A percentile compares a stretch with the other conserved stretches of the same genome.
Conservation (phyloP, 495 filamentous ascomycete species). For the Penicillium daleae region DNA sequence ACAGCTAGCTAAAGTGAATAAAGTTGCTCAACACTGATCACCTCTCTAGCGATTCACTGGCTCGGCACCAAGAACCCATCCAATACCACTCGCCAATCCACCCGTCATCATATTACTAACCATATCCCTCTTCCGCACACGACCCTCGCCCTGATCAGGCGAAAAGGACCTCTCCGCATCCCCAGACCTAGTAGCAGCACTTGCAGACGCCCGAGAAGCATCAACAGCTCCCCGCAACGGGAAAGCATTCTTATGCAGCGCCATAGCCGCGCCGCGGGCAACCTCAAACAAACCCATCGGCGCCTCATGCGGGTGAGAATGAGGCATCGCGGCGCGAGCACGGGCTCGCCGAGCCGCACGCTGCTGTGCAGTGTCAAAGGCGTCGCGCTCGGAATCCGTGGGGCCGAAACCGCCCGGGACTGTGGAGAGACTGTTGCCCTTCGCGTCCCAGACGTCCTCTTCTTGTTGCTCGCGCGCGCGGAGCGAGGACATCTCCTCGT, state of each 20-base stretch:
- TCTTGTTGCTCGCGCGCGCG: constrained; percentile 72
- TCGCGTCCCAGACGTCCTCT: constrained; percentile 72
- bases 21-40: not conserved
- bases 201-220: constrained; percentile 18
- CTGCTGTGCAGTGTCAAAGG: constrained; percentile 47
- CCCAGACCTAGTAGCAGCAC: constrained; percentile 27
- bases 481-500: constrained; percentile 77
- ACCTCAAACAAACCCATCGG: constrained; percentile 96
- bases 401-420: constrained; percentile 70
- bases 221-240: constrained; percentile 46
- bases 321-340: constrained; percentile 38
- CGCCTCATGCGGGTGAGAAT: constrained; percentile 64
- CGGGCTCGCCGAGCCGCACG: constrained; percentile 41
- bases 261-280: constrained; percentile 77
- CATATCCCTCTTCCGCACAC: constrained; percentile 79
- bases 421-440: constrained; percentile 57
- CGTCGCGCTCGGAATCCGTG: constrained; percentile 49
- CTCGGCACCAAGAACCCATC: constrained; percentile 81
- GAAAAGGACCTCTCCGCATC: constrained; percentile 29
- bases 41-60: constrained; percentile 45
- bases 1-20: not conserved
- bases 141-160: constrained; percentile 42
- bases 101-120: constrained; percentile 73
- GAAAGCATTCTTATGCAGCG: constrained; percentile 67
- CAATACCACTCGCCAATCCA: constrained; percentile 77